Evolutionary conservation across 192 early-diverging fungal genomes (phyloP).

Genomic region (Linnemannia elongata): DNA sequence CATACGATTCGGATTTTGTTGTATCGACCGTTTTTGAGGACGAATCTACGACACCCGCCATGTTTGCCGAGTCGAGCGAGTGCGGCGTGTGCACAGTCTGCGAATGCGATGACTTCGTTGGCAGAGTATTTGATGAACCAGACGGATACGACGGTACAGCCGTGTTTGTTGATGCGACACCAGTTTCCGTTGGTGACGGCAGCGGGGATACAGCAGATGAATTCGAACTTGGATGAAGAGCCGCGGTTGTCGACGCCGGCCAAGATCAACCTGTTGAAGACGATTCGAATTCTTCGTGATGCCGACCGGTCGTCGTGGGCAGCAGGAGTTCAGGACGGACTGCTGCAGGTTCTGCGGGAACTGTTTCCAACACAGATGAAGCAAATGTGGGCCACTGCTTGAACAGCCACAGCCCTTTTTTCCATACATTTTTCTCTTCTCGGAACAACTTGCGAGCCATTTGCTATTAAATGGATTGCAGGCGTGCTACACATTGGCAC

Average conservation of each 20-base stretch:
- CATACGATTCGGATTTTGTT: constrained; percentile 48
- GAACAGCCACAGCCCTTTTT: neutral
- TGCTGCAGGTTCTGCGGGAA: constrained; percentile 42
- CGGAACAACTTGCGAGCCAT: neutral
- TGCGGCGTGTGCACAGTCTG: constrained; percentile 47
- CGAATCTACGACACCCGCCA: constrained; percentile 51
- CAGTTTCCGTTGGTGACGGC: constrained; percentile 52
- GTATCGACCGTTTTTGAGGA: constrained; percentile 48
- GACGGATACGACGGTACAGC: constrained; percentile 35
- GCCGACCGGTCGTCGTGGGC: constrained; percentile 49
- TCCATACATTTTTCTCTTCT: constrained; percentile 1
- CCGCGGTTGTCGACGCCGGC: constrained; percentile 51
- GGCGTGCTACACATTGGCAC: neutral
- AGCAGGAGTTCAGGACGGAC: constrained; percentile 34
- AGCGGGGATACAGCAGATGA: constrained; percentile 50
- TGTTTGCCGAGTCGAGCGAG: constrained; percentile 46
- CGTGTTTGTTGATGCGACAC: constrained; percentile 50
- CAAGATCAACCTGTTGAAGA: constrained; percentile 54
- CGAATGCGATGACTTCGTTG: constrained; percentile 53
- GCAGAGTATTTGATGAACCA: constrained; percentile 51
- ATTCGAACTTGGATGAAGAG: constrained; percentile 50
- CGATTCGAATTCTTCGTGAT: constrained; percentile 49
- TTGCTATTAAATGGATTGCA: too few relatives aligned
- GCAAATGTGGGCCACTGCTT: constrained; percentile 28
- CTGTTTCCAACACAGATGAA: constrained; percentile 46